These are phyloP conservation scores for Davidsoniella neocaledoniae DNA, from an alignment of 2,329 filamentous ascomycete genomes.

Conservation along the genomic window DNA sequence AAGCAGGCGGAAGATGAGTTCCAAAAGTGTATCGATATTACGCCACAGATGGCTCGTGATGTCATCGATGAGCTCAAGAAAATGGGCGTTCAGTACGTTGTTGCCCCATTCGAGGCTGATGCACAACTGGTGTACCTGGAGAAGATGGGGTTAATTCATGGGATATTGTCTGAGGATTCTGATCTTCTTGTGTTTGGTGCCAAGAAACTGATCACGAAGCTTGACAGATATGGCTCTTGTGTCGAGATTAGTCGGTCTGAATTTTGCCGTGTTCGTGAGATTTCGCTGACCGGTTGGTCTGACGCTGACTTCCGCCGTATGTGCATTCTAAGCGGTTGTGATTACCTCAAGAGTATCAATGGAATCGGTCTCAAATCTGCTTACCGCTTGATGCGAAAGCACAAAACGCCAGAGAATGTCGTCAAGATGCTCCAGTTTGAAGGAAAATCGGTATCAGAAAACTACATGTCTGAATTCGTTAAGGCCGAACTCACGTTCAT, in stretches of 20 bases:
- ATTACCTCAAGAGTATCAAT: conserved; percentile 76
- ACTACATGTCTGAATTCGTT: conserved; percentile 66
- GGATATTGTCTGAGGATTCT: conserved; percentile 90
- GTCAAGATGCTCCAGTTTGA: conserved; percentile 77
- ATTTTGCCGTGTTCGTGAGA: conserved; percentile 74
- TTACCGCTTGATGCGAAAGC: conserved; percentile 73
- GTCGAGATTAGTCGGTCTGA: conserved; percentile 80
- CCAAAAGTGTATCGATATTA: conserved; percentile 90
- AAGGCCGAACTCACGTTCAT: conserved; percentile 86
- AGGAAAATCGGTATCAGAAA: conserved; percentile 66
- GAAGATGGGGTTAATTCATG: conserved; percentile 63
- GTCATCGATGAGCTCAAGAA: conserved; percentile 85
- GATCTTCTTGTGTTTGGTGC: conserved; percentile 92
- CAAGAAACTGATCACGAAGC: conserved; percentile 76
- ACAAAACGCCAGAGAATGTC: conserved; percentile 72
- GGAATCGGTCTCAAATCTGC: conserved; percentile 87
- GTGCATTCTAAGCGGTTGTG: conserved; percentile 92
- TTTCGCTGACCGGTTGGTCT: conserved; percentile 82
- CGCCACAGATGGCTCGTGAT: conserved; percentile 82
- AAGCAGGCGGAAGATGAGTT: conserved; percentile 71
- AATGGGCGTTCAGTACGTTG: conserved; percentile 65
- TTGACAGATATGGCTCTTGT: conserved; percentile 86
- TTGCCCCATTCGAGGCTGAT: conserved; percentile 94
- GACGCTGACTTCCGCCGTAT: conserved; percentile 83
- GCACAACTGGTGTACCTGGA: conserved; percentile 94